phyloP scores from a whole-genome alignment of 1,139 yeast species.

The Pichia sp. region DNA sequence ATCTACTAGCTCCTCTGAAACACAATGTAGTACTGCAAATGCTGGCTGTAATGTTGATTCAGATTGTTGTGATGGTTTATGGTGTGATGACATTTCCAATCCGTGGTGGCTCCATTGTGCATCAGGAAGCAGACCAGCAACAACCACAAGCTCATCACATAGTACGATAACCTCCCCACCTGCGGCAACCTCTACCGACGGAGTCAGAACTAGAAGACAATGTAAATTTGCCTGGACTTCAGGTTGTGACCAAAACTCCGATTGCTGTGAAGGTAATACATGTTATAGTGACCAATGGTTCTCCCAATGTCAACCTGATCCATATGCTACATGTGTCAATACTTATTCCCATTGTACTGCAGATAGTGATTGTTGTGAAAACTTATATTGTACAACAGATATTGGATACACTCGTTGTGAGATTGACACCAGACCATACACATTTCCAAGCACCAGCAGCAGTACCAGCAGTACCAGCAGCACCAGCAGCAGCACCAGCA shows the following conservation, averaged over 20 bases:
- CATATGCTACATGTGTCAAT: background rate
- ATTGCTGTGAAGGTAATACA: background rate
- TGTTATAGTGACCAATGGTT: background rate
- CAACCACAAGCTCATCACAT: background rate
- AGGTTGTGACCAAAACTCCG: too few species aligned
- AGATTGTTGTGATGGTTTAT: background rate
- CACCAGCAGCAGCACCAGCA: background rate
- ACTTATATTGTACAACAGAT: too few species aligned
- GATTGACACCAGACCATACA: too few species aligned
- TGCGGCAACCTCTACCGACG: too few species aligned
- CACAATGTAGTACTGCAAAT: background rate
- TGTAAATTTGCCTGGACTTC: too few species aligned
- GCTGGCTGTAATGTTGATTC: background rate
- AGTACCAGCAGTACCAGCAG: background rate
- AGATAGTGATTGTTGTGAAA: too few species aligned
- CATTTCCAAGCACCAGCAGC: background rate
- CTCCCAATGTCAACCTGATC: background rate
- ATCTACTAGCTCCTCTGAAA: background rate
- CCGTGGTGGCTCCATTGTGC: background rate
- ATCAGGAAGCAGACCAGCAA: background rate
- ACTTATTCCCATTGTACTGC: background rate
- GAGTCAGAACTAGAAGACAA: too few species aligned
- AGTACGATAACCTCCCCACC: too few species aligned
- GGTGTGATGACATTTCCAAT: too few species aligned
- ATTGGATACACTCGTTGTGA: too few species aligned